Evolutionary conservation across 2,329 filamentous ascomycete species (phyloP).

Genomic region (Hypoxylon sp.): DNA sequence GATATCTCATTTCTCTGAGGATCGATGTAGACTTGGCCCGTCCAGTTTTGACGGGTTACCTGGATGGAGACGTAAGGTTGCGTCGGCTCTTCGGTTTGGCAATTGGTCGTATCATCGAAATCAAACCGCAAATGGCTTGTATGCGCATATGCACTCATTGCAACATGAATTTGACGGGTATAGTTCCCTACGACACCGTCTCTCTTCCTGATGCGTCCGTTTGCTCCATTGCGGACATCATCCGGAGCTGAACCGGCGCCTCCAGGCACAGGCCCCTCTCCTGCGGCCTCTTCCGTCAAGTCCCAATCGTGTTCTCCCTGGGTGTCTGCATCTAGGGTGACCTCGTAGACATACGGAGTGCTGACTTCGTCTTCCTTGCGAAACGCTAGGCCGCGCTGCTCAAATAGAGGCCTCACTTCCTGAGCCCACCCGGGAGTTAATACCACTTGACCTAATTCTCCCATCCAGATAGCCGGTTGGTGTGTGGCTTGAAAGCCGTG

Average conservation of each 20-base stretch:
- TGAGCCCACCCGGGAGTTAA: conserved; percentile 58
- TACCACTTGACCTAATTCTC: conserved; percentile 63
- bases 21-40: conserved; percentile 60
- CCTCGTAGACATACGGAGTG: conserved; percentile 64
- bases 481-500: conserved; percentile 67
- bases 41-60: conserved; percentile 63
- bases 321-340: conserved; percentile 58
- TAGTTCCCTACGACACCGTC: conserved; percentile 29
- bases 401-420: conserved; percentile 55
- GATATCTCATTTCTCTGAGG: conserved; percentile 56
- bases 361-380: conserved; percentile 60
- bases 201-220: conserved; percentile 57
- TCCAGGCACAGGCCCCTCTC: conserved; percentile 57
- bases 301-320: conserved; percentile 55
- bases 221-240: conserved; percentile 57
- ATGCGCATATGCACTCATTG: conserved; percentile 62
- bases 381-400: conserved; percentile 60
- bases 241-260: conserved; percentile 58
- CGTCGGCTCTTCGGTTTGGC: background rate
- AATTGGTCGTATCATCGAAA: conserved; percentile 49
- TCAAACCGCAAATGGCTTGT: conserved; percentile 61
- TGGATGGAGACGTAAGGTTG: conserved; percentile 61
- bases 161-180: conserved; percentile 49
- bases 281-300: conserved; percentile 54
- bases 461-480: conserved; percentile 69